phyloP scores from a whole-genome alignment of 768 basidiomycete genomes.

The Leccinum truebloodii region DNA sequence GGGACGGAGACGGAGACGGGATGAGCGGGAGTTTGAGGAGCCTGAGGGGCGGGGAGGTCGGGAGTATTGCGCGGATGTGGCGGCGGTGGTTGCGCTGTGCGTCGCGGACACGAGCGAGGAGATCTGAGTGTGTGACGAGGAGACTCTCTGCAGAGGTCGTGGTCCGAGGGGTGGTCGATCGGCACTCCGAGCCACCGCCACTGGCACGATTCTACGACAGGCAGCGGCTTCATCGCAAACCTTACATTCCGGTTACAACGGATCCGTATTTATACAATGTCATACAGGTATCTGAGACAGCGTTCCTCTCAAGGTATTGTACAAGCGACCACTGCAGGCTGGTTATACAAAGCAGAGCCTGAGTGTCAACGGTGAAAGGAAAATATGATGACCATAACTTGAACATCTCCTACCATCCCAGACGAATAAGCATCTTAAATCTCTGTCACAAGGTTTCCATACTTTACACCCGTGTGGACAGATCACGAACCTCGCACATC shows the following conservation, averaged over 20 bases:
- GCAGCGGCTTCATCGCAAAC: too few species aligned
- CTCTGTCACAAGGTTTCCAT: not conserved
- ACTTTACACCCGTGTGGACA: too few species aligned
- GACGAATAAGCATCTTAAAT: not conserved
- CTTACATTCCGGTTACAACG: too few species aligned
- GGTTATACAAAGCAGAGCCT: not conserved
- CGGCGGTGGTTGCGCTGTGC: slow-evolving; percentile 59
- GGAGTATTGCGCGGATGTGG: slow-evolving; percentile 54
- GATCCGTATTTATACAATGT: too few species aligned
- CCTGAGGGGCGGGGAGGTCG: slow-evolving; percentile 51
- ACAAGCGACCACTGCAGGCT: not conserved
- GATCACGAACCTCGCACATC: too few species aligned
- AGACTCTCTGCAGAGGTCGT: slow-evolving; percentile 64
- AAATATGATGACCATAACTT: too few species aligned
- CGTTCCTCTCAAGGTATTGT: too few species aligned
- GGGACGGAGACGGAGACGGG: slow-evolving; percentile 47
- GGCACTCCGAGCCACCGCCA: too few species aligned
- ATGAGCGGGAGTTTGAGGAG: slow-evolving; percentile 60
- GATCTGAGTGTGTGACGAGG: slow-evolving; percentile 58
- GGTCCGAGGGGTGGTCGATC: not conserved
- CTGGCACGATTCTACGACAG: too few species aligned
- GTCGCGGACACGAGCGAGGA: slow-evolving; percentile 55
- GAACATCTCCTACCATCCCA: too few species aligned
- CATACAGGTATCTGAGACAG: too few species aligned
- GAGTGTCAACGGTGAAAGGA: too few species aligned